Conservation (phyloP, 768 basidiomycete genomes). For the Pisolithus tinctorius region DNA sequence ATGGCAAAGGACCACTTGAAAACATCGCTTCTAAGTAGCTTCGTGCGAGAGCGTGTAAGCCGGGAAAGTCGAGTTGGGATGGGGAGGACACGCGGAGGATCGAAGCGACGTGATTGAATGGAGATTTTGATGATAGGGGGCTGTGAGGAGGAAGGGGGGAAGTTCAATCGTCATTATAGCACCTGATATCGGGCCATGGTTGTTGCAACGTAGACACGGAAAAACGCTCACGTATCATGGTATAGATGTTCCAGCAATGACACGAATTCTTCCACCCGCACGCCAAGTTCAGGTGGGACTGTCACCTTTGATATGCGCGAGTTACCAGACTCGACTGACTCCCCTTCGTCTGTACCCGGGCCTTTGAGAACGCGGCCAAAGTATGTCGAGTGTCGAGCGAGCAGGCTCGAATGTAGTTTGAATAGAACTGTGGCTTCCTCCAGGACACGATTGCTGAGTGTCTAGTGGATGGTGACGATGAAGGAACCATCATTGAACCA, state of each 20-base stretch:
- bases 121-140: conserved; percentile 36
- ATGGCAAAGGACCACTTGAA: conserved; percentile 40
- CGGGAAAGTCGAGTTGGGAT: conserved; percentile 49
- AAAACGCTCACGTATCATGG: conserved; percentile 52
- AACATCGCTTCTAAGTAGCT: conserved; percentile 40
- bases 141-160: conserved; percentile 24
- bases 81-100: conserved; percentile 54
- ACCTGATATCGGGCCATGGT: background rate
- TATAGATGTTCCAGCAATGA: conserved; percentile 59
- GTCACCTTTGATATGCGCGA: conserved; percentile 11
- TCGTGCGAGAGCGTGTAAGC: conserved; percentile 40
- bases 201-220: background rate
- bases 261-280: conserved; percentile 44
- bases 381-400: conserved; percentile 44
- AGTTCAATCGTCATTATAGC: background rate
- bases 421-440: conserved; percentile 30
- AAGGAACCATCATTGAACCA: conserved; percentile 67
- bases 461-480: conserved; percentile 37
- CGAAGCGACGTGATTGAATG: conserved; percentile 43
- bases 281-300: conserved; percentile 33
- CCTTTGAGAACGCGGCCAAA: conserved; percentile 5
- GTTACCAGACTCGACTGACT: background rate
- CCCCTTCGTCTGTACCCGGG: too few relatives aligned
- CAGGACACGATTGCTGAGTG: background rate
- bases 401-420: conserved; percentile 49